phyloP scores from a whole-genome alignment of 331 rosid genomes.

The Phaseolus coccineus region DNA sequence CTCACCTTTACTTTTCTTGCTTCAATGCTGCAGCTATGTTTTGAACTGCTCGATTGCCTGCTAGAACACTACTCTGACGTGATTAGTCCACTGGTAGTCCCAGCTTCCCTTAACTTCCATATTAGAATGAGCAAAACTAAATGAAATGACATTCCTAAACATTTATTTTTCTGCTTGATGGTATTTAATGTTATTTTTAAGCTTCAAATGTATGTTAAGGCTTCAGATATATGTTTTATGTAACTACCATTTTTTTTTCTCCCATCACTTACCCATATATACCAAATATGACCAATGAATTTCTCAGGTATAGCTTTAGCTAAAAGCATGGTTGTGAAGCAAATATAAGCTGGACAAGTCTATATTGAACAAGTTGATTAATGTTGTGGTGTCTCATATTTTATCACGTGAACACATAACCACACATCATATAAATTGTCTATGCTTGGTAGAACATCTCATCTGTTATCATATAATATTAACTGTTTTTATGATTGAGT shows the following conservation, averaged over 20 bases:
- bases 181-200: conserved; percentile 16
- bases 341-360: conserved; percentile 9
- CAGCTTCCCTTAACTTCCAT: conserved; percentile 42
- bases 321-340: conserved; percentile 27
- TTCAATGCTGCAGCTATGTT: conserved; percentile 81
- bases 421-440: conserved; percentile 9
- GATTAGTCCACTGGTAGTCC: conserved; percentile 73
- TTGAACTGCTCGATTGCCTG: conserved; percentile 81
- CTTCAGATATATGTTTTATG: conserved; percentile 20
- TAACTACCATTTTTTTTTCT: background rate
- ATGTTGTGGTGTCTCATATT: conserved; percentile 29
- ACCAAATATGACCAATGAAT: conserved; percentile 10
- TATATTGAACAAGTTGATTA: conserved; percentile 5
- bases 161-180: conserved; percentile 15
- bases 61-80: conserved; percentile 63
- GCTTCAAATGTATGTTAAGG: background rate
- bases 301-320: conserved; percentile 19
- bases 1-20: conserved; percentile 36
- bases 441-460: background rate
- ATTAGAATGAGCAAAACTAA: conserved; percentile 18
- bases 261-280: conserved; percentile 19
- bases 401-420: conserved; percentile 6
- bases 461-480: background rate
- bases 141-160: conserved; percentile 18
- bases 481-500: conserved; percentile 17